Base-by-base conservation (phyloP, 805 yeast genomes). In the Teunomyces stri region DNA sequence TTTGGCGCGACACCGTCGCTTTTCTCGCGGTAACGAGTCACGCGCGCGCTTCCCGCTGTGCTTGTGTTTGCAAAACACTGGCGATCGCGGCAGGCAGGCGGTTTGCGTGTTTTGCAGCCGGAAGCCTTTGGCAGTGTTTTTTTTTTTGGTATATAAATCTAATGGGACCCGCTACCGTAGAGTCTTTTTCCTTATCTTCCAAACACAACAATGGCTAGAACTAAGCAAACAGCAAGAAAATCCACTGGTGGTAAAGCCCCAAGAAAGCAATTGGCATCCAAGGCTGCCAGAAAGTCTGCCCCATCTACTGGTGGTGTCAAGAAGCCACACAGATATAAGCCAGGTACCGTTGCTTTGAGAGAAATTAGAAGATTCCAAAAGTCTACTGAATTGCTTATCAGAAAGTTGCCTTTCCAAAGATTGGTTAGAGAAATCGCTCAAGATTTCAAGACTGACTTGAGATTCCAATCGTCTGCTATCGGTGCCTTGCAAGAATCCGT, bases 351-450 rank as follows among this genome's bases (percentile, higher is more conserved):
- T 65, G 97, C 97, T 54, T 81, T 89, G 71, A 85, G 96, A 79
- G 98, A 92, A 79, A 89, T 94, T 68, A 87, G 97, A 81, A 86
- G 95, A 81, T 92, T 91, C 80, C 98, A 92, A 79, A 88, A 89
- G 70, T 87, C 96, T 51, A 91, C 98, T 60, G 96, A 91, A 72
- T 80, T 92, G 46, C 82, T 92, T 74, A 89, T 92, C 74, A 87
- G 96, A 81, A 92, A 92, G 74, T 81, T 92, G 61, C 98, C 98
- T 50, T 92, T 92, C 86, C 97, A 92, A 72, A 85, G 97, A 80
- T 81, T 91, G 68, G 97, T 91, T 48, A 82, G 97, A 73, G 97
- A 91, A 76, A 89, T 92, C 55, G 96, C 97, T 55, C 92, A 87
- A 73, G 97, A 90, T 70, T 87, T 87, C 82, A 87, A 85, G 79